Conservation (phyloP, 2,329 filamentous ascomycete species). For the Sphaceloma murrayae region DNA sequence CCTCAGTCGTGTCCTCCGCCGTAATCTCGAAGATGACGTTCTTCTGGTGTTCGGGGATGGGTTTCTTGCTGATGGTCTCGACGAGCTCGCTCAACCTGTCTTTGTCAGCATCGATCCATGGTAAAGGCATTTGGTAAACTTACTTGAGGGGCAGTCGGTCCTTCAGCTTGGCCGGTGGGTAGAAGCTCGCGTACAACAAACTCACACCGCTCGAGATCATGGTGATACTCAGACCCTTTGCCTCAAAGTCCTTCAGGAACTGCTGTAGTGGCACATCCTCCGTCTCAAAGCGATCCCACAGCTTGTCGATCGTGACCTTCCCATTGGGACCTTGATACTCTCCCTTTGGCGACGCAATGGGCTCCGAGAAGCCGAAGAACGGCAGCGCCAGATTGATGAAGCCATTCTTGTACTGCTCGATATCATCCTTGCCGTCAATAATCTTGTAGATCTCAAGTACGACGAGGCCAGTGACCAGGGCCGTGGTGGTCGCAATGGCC, state of each 20-base stretch:
- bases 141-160: constrained; percentile 66
- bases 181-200: constrained; percentile 88
- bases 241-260: constrained; percentile 72
- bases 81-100: constrained; percentile 76
- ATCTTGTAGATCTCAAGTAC: constrained; percentile 93
- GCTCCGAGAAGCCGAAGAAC: constrained; percentile 97
- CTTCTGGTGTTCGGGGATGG: constrained; percentile 81
- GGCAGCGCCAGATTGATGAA: constrained; percentile 94
- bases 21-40: constrained; percentile 96
- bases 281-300: constrained; percentile 96
- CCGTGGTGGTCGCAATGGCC: constrained; percentile 94
- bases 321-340: constrained; percentile 72
- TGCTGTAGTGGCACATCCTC: constrained; percentile 75
- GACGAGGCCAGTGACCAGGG: constrained; percentile 86
- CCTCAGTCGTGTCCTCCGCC: constrained; percentile 74
- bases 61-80: constrained; percentile 82
- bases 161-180: constrained; percentile 70
- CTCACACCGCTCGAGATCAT: constrained; percentile 98
- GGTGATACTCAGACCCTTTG: constrained; percentile 68
- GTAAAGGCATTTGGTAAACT: too few species aligned
- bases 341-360: constrained; percentile 86
- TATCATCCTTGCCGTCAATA: constrained; percentile 87
- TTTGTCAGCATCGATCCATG: constrained; percentile 30
- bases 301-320: constrained; percentile 79
- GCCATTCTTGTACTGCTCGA: constrained; percentile 98